phyloP scores from a whole-genome alignment of 192 early-diverging fungal species.

The Coemansia sp. region DNA sequence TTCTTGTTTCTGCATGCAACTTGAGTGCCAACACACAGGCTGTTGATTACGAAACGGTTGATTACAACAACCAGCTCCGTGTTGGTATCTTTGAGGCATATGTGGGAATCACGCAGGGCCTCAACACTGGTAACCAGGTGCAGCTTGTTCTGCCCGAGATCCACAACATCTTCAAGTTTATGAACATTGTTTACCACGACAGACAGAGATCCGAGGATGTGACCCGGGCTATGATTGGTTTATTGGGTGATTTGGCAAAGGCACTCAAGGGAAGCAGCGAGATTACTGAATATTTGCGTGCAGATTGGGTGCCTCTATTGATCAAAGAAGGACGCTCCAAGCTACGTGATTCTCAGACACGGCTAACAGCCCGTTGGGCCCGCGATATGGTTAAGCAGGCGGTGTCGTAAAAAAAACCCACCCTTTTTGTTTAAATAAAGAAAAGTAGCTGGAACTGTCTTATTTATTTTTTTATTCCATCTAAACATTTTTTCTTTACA shows the following conservation, averaged over 20 bases:
- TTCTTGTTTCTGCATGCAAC: constrained; percentile 78
- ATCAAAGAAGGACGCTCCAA: constrained; percentile 76
- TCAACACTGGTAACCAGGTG: constrained; percentile 72
- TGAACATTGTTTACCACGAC: constrained; percentile 63
- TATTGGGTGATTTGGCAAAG: constrained; percentile 94
- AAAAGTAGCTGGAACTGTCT: too few relatives aligned
- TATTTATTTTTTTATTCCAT: constrained; percentile 1
- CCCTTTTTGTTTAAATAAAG: background rate
- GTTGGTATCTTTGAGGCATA: constrained; percentile 93
- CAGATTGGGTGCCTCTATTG: constrained; percentile 73
- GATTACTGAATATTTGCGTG: constrained; percentile 60
- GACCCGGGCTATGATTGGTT: constrained; percentile 75
- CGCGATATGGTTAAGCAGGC: constrained; percentile 52
- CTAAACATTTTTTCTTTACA: background rate
- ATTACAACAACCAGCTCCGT: constrained; percentile 81
- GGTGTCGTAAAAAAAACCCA: constrained; percentile 8
- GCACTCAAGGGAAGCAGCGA: constrained; percentile 74
- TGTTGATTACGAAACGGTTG: constrained; percentile 72
- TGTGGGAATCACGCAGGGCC: constrained; percentile 92
- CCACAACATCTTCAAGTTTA: constrained; percentile 75
- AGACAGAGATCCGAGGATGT: constrained; percentile 62
- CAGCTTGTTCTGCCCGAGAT: constrained; percentile 60
- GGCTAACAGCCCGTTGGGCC: constrained; percentile 44
- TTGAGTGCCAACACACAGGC: constrained; percentile 56
- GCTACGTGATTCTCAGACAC: constrained; percentile 34